Percentiles rank a stretch among this genome's conserved stretches.
Evolutionary conservation across 1,284 basidiomycete species (phyloP).

Genomic region (Apiotrichum brassicae): DNA sequence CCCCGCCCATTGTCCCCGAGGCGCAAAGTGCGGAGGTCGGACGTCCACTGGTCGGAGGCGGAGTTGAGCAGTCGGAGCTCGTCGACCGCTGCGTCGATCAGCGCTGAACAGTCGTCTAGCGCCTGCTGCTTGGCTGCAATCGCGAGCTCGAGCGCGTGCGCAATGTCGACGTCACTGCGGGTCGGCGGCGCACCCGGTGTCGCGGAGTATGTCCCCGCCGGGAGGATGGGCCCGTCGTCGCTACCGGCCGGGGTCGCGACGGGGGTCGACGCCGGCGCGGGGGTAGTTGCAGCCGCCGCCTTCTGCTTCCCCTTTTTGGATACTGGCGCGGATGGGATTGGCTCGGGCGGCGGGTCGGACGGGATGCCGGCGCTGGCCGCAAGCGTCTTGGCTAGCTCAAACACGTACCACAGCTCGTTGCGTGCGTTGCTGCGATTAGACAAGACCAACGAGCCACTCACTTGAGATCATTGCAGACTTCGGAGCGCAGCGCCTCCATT

Average conservation of each 20-base stretch:
- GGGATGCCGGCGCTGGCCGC: constrained; percentile 19
- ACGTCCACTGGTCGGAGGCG: constrained; percentile 32
- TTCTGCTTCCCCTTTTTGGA: constrained; percentile 8
- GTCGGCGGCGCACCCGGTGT: constrained; percentile 14
- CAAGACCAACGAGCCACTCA: constrained; percentile 11
- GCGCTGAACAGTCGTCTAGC: constrained; percentile 32
- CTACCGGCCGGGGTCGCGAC: neutral
- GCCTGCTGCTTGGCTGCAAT: constrained; percentile 33
- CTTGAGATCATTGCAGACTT: constrained; percentile 34
- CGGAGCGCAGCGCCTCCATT: constrained; percentile 35
- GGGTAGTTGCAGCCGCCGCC: neutral
- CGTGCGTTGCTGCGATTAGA: constrained; percentile 27
- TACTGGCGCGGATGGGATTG: constrained; percentile 4
- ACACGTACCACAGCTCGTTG: constrained; percentile 42
- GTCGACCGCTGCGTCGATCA: constrained; percentile 40
- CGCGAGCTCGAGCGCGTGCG: constrained; percentile 31
- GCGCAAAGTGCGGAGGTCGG: constrained; percentile 25
- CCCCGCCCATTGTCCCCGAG: constrained; percentile 21
- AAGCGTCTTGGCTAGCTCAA: constrained; percentile 40
- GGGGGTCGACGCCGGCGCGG: neutral
- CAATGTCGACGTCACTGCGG: constrained; percentile 4
- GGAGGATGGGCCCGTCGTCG: constrained; percentile 32
- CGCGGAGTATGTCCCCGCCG: constrained; percentile 25
- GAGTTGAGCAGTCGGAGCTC: constrained; percentile 34
- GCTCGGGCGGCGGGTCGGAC: constrained; percentile 30